Conservation (phyloP, 495 filamentous ascomycete genomes). For the Lasiosphaeriaceae sp. region DNA sequence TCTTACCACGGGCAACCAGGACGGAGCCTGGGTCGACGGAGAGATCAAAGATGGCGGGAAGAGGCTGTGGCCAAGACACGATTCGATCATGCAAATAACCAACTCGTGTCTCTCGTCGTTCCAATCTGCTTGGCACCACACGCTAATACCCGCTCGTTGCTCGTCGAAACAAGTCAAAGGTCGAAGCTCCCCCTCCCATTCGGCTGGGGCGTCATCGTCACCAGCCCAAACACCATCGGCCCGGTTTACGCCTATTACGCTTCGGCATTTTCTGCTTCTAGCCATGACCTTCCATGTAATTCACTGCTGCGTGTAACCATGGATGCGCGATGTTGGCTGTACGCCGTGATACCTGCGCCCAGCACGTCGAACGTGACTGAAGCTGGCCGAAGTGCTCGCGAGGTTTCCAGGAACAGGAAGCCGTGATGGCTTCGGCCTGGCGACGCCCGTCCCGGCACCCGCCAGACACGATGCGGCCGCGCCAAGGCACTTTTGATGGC, state of each 20-base stretch:
- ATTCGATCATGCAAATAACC: background rate
- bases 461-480: background rate
- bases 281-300: constrained; percentile 1
- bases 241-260: background rate
- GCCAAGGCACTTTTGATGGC: background rate
- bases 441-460: no score
- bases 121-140: no score
- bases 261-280: background rate
- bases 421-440: background rate
- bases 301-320: background rate
- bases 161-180: no score
- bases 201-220: background rate
- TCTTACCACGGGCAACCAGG: no score
- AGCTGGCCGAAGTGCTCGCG: background rate
- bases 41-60: background rate
- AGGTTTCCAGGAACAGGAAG: background rate
- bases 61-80: background rate
- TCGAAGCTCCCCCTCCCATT: background rate
- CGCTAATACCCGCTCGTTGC: no score
- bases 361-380: background rate
- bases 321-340: background rate
- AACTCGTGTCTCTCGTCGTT: background rate
- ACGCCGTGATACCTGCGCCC: no score
- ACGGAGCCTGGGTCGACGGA: background rate
- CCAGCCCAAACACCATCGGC: background rate